Percentiles rank a stretch among this genome's conserved stretches.
Conservation (phyloP, 345 rosid genomes). For the Laguncularia racemosa region DNA sequence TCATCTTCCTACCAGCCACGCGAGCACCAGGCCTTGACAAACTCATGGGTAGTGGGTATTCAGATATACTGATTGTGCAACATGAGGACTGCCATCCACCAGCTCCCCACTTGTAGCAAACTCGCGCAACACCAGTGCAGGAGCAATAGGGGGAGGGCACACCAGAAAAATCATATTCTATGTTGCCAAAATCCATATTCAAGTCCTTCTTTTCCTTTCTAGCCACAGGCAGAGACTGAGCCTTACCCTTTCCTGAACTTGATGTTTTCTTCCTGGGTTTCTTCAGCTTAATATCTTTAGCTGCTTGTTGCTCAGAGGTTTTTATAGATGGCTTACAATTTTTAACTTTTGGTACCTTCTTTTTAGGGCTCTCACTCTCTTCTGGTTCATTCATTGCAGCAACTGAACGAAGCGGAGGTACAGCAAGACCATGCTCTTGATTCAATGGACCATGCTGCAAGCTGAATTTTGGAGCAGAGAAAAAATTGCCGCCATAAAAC, state of each 20-base stretch:
- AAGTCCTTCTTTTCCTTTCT: conserved; percentile 44
- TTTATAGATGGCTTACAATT: conserved; percentile 24
- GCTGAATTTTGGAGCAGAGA: conserved; percentile 21
- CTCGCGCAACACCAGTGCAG: conserved; percentile 44
- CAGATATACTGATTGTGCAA: conserved; percentile 46
- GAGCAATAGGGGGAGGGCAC: conserved; percentile 64
- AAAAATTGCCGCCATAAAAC: conserved; percentile 28
- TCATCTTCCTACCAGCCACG: conserved; percentile 73
- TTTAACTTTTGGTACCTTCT: conserved; percentile 19
- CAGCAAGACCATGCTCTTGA: conserved; percentile 20
- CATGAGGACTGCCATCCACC: conserved; percentile 77
- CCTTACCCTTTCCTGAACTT: conserved; percentile 22
- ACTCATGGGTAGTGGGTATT: conserved; percentile 58
- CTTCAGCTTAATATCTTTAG: conserved; percentile 31
- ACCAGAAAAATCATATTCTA: conserved; percentile 36
- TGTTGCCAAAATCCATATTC: conserved; percentile 25
- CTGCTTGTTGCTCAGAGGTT: conserved; percentile 20
- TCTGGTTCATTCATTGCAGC: conserved; percentile 16
- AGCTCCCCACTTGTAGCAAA: conserved; percentile 64
- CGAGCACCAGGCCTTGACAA: conserved; percentile 46
- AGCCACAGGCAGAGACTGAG: conserved; percentile 25
- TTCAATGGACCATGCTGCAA: conserved; percentile 18
- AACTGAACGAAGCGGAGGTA: conserved; percentile 27
- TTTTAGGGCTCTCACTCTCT: conserved; percentile 9
- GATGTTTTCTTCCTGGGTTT: conserved; percentile 30